Conservation (phyloP, 179 eudicot genomes). For the Drosera spatulata region DNA sequence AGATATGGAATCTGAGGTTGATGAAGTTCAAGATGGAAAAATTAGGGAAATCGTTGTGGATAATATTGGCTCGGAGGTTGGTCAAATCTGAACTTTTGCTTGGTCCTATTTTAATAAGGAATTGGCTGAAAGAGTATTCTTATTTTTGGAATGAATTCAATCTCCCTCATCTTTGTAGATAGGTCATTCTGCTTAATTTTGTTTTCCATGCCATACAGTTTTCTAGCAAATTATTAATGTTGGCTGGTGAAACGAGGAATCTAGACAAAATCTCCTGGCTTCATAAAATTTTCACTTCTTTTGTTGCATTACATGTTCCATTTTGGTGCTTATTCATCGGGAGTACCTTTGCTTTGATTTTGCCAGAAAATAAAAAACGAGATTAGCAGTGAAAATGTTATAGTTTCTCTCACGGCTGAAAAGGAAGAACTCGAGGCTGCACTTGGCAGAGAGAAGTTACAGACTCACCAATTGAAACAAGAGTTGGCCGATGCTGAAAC, state of each 20-base stretch:
- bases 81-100: no score
- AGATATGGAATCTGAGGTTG: constrained; percentile 63
- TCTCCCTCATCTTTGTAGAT: no score
- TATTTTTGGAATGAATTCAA: no score
- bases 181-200: no score
- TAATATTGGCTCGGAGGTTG: constrained; percentile 49
- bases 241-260: no score
- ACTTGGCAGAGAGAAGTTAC: constrained; percentile 54
- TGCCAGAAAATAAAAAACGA: constrained; percentile 40
- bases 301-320: neutral
- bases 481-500: constrained; percentile 74
- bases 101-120: no score
- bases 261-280: no score
- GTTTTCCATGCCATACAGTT: no score
- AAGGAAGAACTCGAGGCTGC: constrained; percentile 71
- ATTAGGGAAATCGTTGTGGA: constrained; percentile 77
- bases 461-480: constrained; percentile 66
- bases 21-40: constrained; percentile 66
- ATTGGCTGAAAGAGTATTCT: no score
- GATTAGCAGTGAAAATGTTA: constrained; percentile 35
- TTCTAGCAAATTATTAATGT: no score
- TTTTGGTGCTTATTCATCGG: neutral
- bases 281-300: no score
- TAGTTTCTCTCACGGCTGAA: constrained; percentile 53
- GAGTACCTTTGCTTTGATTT: neutral